These are phyloP conservation scores for Rhodotorula sp. DNA, from an alignment of 1,284 basidiomycete genomes.

Conservation along the genomic window DNA sequence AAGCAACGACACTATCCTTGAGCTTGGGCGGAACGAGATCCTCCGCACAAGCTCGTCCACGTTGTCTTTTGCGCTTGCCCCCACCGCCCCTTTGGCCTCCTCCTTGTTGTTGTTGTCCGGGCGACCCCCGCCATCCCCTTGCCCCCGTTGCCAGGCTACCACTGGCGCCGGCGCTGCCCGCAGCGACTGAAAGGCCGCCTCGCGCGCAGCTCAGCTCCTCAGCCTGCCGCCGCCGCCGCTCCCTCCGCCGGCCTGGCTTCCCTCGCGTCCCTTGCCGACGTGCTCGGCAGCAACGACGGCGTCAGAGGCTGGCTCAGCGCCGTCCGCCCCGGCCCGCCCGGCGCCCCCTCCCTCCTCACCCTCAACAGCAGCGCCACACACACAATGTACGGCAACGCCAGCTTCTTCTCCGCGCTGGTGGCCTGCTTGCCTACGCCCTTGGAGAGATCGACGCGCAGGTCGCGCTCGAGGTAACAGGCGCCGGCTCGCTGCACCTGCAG, in stretches of 20 bases:
- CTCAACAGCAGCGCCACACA: slow-evolving; percentile 8
- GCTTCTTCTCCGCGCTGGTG: not conserved
- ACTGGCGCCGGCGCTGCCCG: not conserved
- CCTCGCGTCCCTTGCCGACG: not conserved
- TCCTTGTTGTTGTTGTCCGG: not conserved
- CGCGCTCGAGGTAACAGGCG: slow-evolving; percentile 7
- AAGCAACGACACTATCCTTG: not conserved
- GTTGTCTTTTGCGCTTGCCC: too few species aligned
- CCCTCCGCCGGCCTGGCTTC: not conserved
- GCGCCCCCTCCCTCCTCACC: not conserved
- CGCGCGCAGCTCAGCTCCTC: not conserved
- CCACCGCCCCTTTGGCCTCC: not conserved
- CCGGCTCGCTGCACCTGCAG: not conserved
- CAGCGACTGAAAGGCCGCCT: not conserved
- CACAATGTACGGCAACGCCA: slow-evolving; percentile 1
- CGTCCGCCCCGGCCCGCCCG: not conserved
- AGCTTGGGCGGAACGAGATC: slow-evolving; percentile 11
- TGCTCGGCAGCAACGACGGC: not conserved
- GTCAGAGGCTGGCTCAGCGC: slow-evolving; percentile 3
- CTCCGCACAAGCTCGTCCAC: not conserved
- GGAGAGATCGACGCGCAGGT: slow-evolving; percentile 1
- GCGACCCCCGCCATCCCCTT: not conserved
- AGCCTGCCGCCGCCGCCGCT: not conserved
- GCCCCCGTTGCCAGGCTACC: not conserved
- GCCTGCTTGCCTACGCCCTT: slow-evolving; percentile 1